phyloP scores from a whole-genome alignment of 192 early-diverging fungal genomes.

The Coemansia sp. region DNA sequence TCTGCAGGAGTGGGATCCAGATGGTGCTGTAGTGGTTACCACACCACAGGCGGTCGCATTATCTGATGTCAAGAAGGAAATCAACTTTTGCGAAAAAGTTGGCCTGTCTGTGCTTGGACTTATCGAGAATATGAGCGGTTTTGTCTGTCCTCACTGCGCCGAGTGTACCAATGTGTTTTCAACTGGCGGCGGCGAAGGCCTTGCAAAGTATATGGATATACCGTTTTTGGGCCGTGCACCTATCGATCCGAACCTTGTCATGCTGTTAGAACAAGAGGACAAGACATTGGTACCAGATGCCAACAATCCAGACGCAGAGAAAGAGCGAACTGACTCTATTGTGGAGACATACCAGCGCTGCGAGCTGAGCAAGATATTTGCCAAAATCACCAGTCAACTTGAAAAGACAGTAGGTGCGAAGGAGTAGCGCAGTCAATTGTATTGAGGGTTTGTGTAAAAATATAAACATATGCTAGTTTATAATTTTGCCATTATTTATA shows the following conservation, averaged over 20 bases:
- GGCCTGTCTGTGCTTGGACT: constrained; percentile 86
- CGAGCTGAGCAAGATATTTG: constrained; percentile 49
- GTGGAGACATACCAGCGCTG: constrained; percentile 55
- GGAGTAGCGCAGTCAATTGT: not conserved
- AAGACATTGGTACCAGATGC: constrained; percentile 49
- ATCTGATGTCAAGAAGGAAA: constrained; percentile 96
- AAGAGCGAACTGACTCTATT: constrained; percentile 32
- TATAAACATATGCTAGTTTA: not conserved
- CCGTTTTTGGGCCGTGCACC: constrained; percentile 90
- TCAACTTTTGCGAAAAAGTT: constrained; percentile 93
- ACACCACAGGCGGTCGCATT: constrained; percentile 89
- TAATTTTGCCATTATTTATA: not conserved
- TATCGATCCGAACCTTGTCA: constrained; percentile 80
- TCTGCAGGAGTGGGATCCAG: constrained; percentile 74
- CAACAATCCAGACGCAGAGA: constrained; percentile 29
- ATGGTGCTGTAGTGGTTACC: constrained; percentile 92
- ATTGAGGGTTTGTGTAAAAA: not conserved
- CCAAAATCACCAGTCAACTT: constrained; percentile 19
- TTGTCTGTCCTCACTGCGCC: constrained; percentile 85
- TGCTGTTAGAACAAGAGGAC: constrained; percentile 61
- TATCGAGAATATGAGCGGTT: constrained; percentile 98
- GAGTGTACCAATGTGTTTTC: constrained; percentile 90
- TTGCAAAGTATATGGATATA: constrained; percentile 82
- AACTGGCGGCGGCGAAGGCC: constrained; percentile 85
- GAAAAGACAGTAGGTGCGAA: constrained; percentile 6